These are phyloP conservation scores for Myriosclerotinia duriaeana DNA, from an alignment of 2,329 filamentous ascomycete genomes.

Conservation along the genomic window DNA sequence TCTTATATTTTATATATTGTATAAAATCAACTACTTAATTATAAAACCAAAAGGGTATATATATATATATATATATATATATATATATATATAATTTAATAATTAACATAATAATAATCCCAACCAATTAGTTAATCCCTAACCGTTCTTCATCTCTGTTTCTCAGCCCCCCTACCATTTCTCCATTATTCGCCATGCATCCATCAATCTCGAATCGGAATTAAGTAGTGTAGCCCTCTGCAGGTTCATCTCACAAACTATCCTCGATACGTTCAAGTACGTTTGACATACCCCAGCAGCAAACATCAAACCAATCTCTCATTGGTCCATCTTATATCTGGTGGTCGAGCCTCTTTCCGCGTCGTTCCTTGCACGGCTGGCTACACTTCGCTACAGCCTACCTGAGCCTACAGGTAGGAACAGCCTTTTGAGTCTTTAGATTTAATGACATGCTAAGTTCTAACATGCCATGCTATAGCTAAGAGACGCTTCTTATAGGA, in stretches of 20 bases:
- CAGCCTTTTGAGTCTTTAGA: no score
- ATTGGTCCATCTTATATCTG: background rate
- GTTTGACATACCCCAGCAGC: constrained; percentile 5
- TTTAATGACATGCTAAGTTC: no score
- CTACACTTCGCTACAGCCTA: no score
- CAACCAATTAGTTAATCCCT: no score
- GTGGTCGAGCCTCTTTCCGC: constrained; percentile 12
- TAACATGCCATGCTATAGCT: constrained; percentile 1
- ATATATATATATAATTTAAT: background rate
- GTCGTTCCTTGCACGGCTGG: constrained; percentile 11
- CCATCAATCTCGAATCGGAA: background rate
- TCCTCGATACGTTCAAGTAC: background rate
- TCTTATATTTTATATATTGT: no score
- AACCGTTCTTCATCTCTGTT: background rate
- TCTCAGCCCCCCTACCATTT: constrained; percentile 13
- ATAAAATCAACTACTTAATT: background rate
- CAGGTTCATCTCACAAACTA: background rate
- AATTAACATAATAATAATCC: background rate
- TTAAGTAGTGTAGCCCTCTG: background rate
- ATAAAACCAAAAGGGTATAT: background rate
- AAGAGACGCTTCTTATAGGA: no score
- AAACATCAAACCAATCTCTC: background rate
- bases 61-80: no score
- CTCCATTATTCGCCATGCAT: background rate
- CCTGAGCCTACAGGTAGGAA: no score